These are phyloP conservation scores for Darksidea phi DNA, from an alignment of 495 filamentous ascomycete species.

Conservation along the genomic window DNA sequence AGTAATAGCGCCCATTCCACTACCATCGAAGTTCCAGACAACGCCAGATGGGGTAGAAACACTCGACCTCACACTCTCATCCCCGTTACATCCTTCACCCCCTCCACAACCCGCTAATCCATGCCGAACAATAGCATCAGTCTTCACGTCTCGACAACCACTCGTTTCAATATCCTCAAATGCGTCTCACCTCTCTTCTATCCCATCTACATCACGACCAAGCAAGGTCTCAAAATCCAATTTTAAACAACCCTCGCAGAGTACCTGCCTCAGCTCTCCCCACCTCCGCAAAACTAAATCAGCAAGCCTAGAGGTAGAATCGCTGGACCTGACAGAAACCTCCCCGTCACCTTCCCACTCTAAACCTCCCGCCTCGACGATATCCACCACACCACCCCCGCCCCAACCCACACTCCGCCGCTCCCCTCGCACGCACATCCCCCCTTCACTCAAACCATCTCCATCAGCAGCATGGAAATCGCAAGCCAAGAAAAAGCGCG, in stretches of 20 bases:
- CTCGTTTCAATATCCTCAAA: slow-evolving; percentile 32
- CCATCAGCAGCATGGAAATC: slow-evolving; percentile 23
- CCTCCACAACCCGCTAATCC: slow-evolving; percentile 19
- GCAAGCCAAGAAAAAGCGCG: slow-evolving; percentile 32
- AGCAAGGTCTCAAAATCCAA: not conserved
- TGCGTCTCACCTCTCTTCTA: slow-evolving; percentile 14
- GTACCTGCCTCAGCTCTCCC: slow-evolving; percentile 4
- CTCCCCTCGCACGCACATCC: slow-evolving; percentile 29
- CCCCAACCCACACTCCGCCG: slow-evolving; percentile 16
- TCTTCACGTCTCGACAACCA: slow-evolving; percentile 6
- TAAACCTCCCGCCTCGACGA: slow-evolving; percentile 2
- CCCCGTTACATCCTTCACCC: slow-evolving; percentile 23
- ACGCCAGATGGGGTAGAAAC: not conserved
- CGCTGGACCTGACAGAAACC: slow-evolving; percentile 15
- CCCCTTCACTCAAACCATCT: slow-evolving; percentile 1
- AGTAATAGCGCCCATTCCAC: not conserved
- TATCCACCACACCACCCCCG: not conserved
- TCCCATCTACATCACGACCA: not conserved
- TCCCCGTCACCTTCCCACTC: slow-evolving; percentile 7
- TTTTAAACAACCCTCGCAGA: not conserved
- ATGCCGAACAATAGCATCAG: not conserved
- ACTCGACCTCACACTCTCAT: slow-evolving; percentile 32
- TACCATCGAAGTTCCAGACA: not conserved
- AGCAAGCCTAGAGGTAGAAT: slow-evolving; percentile 6
- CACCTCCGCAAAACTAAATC: slow-evolving; percentile 5